Evolutionary conservation across 805 yeast species (phyloP).

Genomic region (Debaryomyces castellii): DNA sequence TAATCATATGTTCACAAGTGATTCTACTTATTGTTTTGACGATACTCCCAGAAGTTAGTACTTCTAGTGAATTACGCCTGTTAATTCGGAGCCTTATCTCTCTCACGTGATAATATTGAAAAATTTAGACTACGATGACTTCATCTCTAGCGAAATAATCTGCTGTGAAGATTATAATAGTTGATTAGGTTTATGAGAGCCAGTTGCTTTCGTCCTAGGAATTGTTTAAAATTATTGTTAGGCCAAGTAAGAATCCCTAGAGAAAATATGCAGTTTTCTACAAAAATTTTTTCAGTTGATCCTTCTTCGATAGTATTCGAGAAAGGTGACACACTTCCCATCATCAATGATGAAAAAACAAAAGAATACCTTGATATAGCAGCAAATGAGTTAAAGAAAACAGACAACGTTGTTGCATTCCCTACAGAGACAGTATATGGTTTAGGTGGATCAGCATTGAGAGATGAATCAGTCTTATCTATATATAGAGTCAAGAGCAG

Average conservation of each 20-base stretch:
- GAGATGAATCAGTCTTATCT: conserved; percentile 67
- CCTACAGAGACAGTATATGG: conserved; percentile 99
- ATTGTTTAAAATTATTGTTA: neutral
- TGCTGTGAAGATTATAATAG: neutral
- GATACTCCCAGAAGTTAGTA: no score
- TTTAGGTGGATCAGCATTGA: conserved; percentile 81
- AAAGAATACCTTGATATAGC: conserved; percentile 55
- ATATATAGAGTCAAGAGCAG: conserved; percentile 89
- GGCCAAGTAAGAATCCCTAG: neutral
- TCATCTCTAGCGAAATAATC: neutral
- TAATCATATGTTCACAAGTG: no score
- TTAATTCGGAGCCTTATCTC: neutral
- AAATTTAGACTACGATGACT: conserved; percentile 1
- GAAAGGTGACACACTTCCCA: conserved; percentile 39
- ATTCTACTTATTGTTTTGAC: no score
- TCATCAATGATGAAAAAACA: conserved; percentile 54
- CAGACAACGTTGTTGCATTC: conserved; percentile 75
- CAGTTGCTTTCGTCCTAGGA: neutral
- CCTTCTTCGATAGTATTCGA: conserved; percentile 51
- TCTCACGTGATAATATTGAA: conserved; percentile 5
- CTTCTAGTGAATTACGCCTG: no score
- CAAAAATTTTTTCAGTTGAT: conserved; percentile 53
- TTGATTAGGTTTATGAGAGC: neutral
- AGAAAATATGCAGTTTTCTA: conserved; percentile 14
- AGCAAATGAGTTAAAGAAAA: conserved; percentile 48